Percentiles rank a stretch among this genome's conserved stretches.
phyloP scores from a whole-genome alignment of 768 basidiomycete species.

The Termitomyces sp. region DNA sequence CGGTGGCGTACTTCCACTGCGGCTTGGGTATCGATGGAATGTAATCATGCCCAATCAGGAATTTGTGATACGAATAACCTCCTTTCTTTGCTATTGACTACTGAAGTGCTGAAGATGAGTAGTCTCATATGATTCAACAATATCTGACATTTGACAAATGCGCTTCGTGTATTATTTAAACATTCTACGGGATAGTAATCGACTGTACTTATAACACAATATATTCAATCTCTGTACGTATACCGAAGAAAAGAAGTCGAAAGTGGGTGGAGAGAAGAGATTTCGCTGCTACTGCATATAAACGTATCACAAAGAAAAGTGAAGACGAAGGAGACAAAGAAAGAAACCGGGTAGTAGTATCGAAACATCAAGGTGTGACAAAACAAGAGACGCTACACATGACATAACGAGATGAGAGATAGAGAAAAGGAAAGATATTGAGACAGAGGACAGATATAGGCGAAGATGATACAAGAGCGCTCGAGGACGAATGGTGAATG shows the following conservation, averaged over 20 bases:
- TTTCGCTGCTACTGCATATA: slow-evolving; percentile 3
- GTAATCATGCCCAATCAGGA: no score
- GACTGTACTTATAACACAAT: background rate
- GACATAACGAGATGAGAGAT: slow-evolving; percentile 15
- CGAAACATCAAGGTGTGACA: slow-evolving; percentile 15
- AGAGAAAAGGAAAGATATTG: slow-evolving; percentile 11
- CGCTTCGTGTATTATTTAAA: background rate
- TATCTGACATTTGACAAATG: background rate
- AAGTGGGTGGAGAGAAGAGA: background rate
- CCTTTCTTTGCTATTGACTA: no score
- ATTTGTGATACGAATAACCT: no score
- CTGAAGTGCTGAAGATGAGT: no score
- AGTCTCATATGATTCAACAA: no score
- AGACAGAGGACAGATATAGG: slow-evolving; percentile 14
- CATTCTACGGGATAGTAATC: background rate
- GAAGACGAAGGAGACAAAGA: background rate
- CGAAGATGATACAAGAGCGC: slow-evolving; percentile 16
- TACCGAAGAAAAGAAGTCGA: background rate
- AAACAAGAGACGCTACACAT: slow-evolving; percentile 16
- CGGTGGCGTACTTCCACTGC: no score
- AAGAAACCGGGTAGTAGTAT: background rate
- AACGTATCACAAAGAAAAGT: background rate
- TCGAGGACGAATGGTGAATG: slow-evolving; percentile 3
- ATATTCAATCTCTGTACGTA: background rate
- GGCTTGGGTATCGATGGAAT: no score